phyloP scores from a whole-genome alignment of 345 rosid genomes.

The Isatis tinctoria region DNA sequence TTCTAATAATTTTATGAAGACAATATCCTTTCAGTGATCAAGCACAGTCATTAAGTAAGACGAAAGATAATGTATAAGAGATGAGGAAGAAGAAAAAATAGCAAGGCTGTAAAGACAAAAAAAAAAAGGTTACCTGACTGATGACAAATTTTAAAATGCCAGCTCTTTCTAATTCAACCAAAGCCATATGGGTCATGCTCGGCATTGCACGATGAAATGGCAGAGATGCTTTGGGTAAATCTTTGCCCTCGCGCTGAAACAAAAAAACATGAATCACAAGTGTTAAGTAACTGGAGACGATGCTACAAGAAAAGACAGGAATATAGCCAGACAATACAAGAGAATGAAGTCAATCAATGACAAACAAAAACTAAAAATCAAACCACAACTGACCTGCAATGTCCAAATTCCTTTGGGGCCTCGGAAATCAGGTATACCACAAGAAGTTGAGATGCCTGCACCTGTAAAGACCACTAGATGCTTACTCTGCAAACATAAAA shows the following conservation, averaged over 20 bases:
- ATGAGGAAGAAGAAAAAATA: too few species aligned
- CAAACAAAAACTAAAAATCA: neutral
- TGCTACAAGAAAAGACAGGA: neutral
- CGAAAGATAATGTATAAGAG: neutral
- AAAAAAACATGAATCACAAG: neutral
- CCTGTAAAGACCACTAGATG: conserved; percentile 97
- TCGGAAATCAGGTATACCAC: conserved; percentile 97
- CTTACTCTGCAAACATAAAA: conserved; percentile 79
- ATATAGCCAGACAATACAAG: neutral
- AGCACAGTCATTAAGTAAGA: neutral
- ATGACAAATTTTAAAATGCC: conserved; percentile 81
- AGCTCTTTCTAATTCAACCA: conserved; percentile 88
- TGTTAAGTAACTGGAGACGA: conserved; percentile 5
- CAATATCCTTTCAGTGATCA: conserved; percentile 2
- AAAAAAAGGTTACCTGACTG: conserved; percentile 62
- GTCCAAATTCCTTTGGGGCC: conserved; percentile 99
- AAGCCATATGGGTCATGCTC: conserved; percentile 93
- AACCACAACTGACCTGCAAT: conserved; percentile 53
- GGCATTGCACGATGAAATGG: conserved; percentile 99
- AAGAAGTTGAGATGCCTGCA: conserved; percentile 97
- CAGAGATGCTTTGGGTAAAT: conserved; percentile 84
- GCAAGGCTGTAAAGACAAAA: neutral
- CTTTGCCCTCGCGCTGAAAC: conserved; percentile 82
- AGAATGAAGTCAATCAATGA: neutral
- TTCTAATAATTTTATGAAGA: conserved; percentile 42